phyloP scores from a whole-genome alignment of 2,329 filamentous ascomycete genomes.

The Aspergillus hortae region DNA sequence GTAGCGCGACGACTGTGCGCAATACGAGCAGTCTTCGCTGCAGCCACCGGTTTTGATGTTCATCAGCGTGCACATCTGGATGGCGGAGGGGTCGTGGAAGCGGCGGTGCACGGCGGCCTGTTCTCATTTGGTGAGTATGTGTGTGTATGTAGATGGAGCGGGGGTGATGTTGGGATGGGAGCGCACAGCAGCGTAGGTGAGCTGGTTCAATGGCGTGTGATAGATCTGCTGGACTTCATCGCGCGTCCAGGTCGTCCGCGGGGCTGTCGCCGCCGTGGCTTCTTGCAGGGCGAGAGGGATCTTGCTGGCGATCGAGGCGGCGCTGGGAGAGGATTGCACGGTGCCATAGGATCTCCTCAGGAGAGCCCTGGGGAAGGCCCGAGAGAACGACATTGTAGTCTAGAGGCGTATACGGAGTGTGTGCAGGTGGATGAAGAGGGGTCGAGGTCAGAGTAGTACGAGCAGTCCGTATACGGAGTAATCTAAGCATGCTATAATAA shows the following conservation, averaged over 20 bases:
- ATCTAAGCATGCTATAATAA: no score
- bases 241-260: constrained; percentile 73
- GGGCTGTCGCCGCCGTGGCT: constrained; percentile 36
- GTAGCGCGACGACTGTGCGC: constrained; percentile 82
- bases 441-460: no score
- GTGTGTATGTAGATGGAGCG: neutral
- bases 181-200: constrained; percentile 69
- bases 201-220: constrained; percentile 73
- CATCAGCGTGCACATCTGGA: constrained; percentile 92
- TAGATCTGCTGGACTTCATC: constrained; percentile 81
- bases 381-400: constrained; percentile 25
- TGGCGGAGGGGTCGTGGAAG: constrained; percentile 78
- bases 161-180: neutral
- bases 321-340: constrained; percentile 33
- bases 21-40: constrained; percentile 90
- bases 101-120: constrained; percentile 75
- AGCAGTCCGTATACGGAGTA: no score
- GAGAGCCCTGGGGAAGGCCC: constrained; percentile 26
- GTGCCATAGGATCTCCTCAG: constrained; percentile 37
- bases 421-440: no score
- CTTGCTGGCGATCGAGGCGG: constrained; percentile 28
- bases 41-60: constrained; percentile 95
- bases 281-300: constrained; percentile 33
- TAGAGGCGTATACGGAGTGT: no score
- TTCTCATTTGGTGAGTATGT: neutral